These are phyloP conservation scores for Geranium brycei DNA, from an alignment of 345 rosid genomes.

Conservation along the genomic window DNA sequence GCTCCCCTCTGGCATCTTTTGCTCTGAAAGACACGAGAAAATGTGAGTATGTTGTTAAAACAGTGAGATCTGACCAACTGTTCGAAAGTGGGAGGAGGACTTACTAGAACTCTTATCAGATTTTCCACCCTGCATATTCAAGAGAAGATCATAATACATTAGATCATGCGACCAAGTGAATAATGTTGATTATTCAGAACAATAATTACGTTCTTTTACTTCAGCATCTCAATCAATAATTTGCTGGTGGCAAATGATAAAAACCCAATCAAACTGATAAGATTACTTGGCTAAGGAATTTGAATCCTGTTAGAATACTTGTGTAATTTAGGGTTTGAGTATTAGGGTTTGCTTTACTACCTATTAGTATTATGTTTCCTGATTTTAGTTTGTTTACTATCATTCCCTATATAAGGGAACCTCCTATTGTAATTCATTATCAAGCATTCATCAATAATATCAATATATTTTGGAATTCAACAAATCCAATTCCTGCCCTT, in stretches of 20 bases:
- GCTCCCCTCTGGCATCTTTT: slow-evolving; percentile 97
- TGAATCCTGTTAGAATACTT: slow-evolving; percentile 36
- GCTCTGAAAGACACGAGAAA: slow-evolving; percentile 38
- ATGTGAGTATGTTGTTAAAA: slow-evolving; percentile 13
- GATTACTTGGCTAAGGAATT: no score
- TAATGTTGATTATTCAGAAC: no score
- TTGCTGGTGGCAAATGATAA: no score
- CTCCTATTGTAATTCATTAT: no score
- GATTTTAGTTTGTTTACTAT: no score
- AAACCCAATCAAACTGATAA: no score
- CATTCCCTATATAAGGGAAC: no score
- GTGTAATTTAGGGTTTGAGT: no score
- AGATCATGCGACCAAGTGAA: no score
- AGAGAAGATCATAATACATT: slow-evolving; percentile 7
- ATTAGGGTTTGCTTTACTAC: neutral
- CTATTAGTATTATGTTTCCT: neutral
- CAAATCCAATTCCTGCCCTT: slow-evolving; percentile 63
- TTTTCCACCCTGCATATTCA: slow-evolving; percentile 44
- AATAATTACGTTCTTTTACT: neutral
- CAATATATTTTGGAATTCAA: slow-evolving; percentile 66
- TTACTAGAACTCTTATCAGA: slow-evolving; percentile 71
- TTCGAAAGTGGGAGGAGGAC: slow-evolving; percentile 28
- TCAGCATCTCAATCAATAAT: no score
- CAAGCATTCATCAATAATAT: slow-evolving; percentile 21
- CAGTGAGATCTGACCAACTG: slow-evolving; percentile 21